These are phyloP conservation scores for Colletotrichum sojae DNA, from an alignment of 2,329 filamentous ascomycete genomes.

Conservation along the genomic window DNA sequence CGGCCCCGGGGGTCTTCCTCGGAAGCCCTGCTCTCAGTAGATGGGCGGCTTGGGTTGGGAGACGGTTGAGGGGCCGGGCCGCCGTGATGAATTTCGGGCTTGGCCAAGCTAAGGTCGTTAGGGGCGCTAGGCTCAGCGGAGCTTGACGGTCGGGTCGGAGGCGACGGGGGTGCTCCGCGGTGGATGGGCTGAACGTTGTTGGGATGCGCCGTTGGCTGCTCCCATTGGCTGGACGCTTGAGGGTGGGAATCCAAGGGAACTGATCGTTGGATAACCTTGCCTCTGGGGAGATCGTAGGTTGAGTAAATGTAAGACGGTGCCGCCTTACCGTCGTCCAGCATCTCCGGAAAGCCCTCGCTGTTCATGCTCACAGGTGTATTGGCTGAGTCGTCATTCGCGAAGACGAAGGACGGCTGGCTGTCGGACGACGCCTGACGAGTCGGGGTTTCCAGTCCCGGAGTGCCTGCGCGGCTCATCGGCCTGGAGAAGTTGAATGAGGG, in stretches of 20 bases:
- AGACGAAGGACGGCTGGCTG: constrained; percentile 75
- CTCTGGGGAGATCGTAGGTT: constrained; percentile 86
- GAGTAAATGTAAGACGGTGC: constrained; percentile 88
- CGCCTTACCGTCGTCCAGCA: constrained; percentile 61
- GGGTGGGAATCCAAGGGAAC: constrained; percentile 70
- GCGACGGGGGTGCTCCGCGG: constrained; percentile 70
- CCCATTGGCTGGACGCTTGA: constrained; percentile 72
- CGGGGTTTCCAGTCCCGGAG: constrained; percentile 70
- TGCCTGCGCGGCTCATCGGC: constrained; percentile 83
- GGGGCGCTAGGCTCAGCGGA: constrained; percentile 59
- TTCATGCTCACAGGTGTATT: constrained; percentile 81
- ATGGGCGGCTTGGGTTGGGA: constrained; percentile 60
- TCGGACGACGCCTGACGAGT: constrained; percentile 76
- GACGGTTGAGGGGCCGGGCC: constrained; percentile 59
- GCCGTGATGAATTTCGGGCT: constrained; percentile 62
- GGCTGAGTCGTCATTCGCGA: constrained; percentile 72
- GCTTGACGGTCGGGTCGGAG: constrained; percentile 72
- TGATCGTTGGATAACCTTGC: constrained; percentile 81
- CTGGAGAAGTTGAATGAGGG: constrained; percentile 95
- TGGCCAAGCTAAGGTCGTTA: constrained; percentile 56
- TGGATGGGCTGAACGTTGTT: constrained; percentile 60
- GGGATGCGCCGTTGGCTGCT: constrained; percentile 63
- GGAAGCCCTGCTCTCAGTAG: constrained; percentile 61
- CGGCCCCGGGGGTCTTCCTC: constrained; percentile 66
- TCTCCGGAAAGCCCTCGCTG: constrained; percentile 76